A percentile compares a stretch with the other conserved stretches of the same genome.
Evolutionary conservation across 78 protist genomes (phyloP).

Genomic region (Mastigamoeba balamuthi): DNA sequence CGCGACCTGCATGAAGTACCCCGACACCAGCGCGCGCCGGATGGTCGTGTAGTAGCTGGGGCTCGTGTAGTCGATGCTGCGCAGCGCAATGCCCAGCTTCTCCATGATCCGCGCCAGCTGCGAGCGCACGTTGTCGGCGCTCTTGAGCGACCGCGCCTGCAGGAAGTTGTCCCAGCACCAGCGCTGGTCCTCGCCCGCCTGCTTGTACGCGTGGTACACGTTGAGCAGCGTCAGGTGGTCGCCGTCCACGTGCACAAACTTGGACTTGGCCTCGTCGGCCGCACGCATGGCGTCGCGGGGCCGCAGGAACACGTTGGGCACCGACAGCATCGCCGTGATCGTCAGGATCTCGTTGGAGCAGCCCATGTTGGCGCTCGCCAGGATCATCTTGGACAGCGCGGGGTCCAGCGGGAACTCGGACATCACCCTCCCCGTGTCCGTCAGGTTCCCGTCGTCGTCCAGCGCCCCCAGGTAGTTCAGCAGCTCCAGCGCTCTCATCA

Average conservation of each 20-base stretch:
- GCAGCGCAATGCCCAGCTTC: constrained; percentile 28
- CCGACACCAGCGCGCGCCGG: constrained; percentile 74
- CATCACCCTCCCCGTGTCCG: constrained; percentile 73
- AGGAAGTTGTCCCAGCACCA: constrained; percentile 85
- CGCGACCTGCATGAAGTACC: constrained; percentile 97
- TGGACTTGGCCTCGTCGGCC: constrained; percentile 75
- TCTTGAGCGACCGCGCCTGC: constrained; percentile 70
- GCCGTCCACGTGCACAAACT: constrained; percentile 91
- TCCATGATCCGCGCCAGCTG: constrained; percentile 82
- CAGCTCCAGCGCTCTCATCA: constrained; percentile 93
- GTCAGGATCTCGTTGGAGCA: constrained; percentile 89
- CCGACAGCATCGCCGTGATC: constrained; percentile 86
- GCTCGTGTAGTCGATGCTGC: constrained; percentile 33
- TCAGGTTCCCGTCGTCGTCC: constrained; percentile 89
- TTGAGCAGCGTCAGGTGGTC: constrained; percentile 96
- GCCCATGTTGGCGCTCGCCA: constrained; percentile 31
- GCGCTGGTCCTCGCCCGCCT: not conserved
- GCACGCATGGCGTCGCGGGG: constrained; percentile 72
- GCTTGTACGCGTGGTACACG: constrained; percentile 89
- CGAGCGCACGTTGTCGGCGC: constrained; percentile 83
- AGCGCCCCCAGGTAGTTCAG: constrained; percentile 95
- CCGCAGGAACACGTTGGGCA: constrained; percentile 76
- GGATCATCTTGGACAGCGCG: constrained; percentile 83
- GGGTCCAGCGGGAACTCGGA: constrained; percentile 98
- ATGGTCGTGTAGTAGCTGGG: constrained; percentile 76